Evolutionary conservation across 2,329 filamentous ascomycete species (phyloP).

Genomic region (Stylonectria norvegica): DNA sequence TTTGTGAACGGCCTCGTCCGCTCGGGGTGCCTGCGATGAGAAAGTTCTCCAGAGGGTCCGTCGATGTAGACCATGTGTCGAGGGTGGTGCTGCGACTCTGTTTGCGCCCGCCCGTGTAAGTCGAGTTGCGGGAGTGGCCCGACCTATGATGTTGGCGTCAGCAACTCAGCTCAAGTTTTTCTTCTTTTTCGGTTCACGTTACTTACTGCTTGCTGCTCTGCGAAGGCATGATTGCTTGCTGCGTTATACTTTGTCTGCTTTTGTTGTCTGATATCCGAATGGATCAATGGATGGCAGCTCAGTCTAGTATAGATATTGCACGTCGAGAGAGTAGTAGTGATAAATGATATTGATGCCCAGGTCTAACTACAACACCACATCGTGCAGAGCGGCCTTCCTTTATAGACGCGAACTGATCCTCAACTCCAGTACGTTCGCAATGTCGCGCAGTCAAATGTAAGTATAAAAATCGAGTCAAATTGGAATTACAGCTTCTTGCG

Average conservation of each 20-base stretch:
- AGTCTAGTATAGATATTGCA: too few relatives aligned
- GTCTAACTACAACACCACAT: too few relatives aligned
- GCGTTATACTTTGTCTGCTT: neutral
- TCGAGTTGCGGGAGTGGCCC: constrained; percentile 3
- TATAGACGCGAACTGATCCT: too few relatives aligned
- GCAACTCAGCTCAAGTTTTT: neutral
- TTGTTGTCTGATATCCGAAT: neutral
- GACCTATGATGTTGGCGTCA: neutral
- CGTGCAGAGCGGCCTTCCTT: too few relatives aligned
- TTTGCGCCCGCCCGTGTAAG: constrained; percentile 14
- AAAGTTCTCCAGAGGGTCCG: constrained; percentile 14
- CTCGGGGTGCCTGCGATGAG: constrained; percentile 12
- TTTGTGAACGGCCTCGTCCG: constrained; percentile 6
- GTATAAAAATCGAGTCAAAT: neutral
- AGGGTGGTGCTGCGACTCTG: constrained; percentile 6
- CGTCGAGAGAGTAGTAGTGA: too few relatives aligned
- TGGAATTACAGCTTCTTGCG: neutral
- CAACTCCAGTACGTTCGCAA: neutral
- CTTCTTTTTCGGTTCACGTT: too few relatives aligned
- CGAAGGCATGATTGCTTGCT: neutral
- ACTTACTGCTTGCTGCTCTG: neutral
- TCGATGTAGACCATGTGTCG: constrained; percentile 8
- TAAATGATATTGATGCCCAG: too few relatives aligned
- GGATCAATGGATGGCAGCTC: too few relatives aligned
- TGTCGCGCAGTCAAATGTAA: neutral